A percentile compares a stretch with the other conserved stretches of the same genome.
Evolutionary conservation across 306 rosid genomes (phyloP).

Genomic region (Inga laurina): DNA sequence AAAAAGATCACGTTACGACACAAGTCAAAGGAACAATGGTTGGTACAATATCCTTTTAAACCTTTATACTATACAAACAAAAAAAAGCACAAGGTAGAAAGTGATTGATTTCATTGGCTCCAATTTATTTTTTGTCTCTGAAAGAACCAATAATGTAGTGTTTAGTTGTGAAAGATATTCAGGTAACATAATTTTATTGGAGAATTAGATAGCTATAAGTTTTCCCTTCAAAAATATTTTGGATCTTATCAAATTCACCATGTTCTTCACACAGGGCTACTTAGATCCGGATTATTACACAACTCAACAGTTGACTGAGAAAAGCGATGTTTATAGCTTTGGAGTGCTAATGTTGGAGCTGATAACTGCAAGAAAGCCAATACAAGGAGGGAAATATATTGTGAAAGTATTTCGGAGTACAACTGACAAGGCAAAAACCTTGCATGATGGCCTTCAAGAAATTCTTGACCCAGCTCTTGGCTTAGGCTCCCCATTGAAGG

Average conservation of each 20-base stretch:
- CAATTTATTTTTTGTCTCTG: not conserved
- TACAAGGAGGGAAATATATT: slow-evolving; percentile 40
- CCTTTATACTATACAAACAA: not conserved
- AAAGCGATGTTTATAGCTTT: slow-evolving; percentile 57
- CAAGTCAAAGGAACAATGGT: slow-evolving; percentile 66
- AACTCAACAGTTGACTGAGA: slow-evolving; percentile 46
- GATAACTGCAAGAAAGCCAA: slow-evolving; percentile 49
- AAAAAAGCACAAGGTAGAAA: not conserved
- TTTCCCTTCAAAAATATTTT: not conserved
- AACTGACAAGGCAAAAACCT: slow-evolving; percentile 27
- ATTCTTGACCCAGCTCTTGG: no score
- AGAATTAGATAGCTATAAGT: not conserved
- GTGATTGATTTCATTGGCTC: not conserved
- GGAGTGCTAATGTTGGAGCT: slow-evolving; percentile 58
- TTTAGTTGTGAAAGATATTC: not conserved
- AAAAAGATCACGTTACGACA: slow-evolving; percentile 41
- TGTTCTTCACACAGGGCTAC: slow-evolving; percentile 48
- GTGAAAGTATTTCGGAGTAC: slow-evolving; percentile 34
- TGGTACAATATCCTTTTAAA: not conserved
- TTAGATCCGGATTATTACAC: slow-evolving; percentile 58
- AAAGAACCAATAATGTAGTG: not conserved
- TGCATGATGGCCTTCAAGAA: no score
- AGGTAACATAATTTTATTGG: not conserved
- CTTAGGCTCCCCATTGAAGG: no score
- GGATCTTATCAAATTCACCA: not conserved